Evolutionary conservation across 345 rosid genomes (phyloP), one percentile per base, ranked within the genome.

Genomic region (Citrus glauca): DNA sequence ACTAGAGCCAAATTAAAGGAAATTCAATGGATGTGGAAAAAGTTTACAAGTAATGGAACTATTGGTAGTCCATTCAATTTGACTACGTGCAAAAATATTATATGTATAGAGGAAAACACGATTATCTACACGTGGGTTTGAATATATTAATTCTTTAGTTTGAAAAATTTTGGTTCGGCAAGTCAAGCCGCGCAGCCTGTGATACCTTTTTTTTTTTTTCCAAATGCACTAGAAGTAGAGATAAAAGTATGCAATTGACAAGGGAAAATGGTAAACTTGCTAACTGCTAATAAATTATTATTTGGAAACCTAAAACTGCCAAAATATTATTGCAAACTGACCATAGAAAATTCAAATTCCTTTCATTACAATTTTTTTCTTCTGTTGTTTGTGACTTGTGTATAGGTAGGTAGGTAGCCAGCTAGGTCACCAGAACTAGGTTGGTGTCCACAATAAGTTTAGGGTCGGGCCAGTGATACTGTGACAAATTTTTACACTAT

Each of bases 1-100:
- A 22, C 24, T 24, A 2, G 3, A 38, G 22, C 55, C 9, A 24
- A 68, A 40, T 11, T 1, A 17, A 17, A 24, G 4, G 10, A 20
- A 27, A 72, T 66, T 76, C 79, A 76, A 76, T 66, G 79, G 72
- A 76, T 66, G 65, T 55, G 79, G 79, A 76, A 76, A 76, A 76
- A 76, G 72, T 55, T 24, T 53, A 28, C 1, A 16, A 38, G 57
- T 19, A 53, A 11, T 4, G 13, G 24, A 63, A 66, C 72, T 32
- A 25, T 76, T 76, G 64, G 27, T 55, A 76, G 79, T 76, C 78
- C 64, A 76, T 7, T 25, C 24, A 22, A 61, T 53, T 76, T 76
- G 78, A 76, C 71, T 33, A 13, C 6, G 19, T 70, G 20, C 3
- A 64, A 7, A 32, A 32, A 64, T 16, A 4, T 53, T 17, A 17